Evolutionary conservation across 768 basidiomycete species (phyloP), one percentile per base, ranked within the genome.

Genomic region (Clavulina sp.): DNA sequence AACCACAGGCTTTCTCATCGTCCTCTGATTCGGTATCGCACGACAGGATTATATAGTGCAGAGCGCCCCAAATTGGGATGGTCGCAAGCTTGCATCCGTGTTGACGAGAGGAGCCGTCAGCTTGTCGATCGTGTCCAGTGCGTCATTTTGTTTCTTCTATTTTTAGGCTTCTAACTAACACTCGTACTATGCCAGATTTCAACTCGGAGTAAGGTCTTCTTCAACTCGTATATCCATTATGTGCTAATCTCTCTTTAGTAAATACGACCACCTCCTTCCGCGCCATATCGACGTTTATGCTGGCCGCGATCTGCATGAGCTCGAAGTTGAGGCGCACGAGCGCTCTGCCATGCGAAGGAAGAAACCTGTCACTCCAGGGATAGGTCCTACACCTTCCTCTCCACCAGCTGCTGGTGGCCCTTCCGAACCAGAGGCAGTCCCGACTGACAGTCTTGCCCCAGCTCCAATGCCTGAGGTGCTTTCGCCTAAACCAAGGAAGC

Each of bases 71-170:
- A 26, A 21, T 2, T 56, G 56, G 47, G 38, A 47, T 19, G 30
- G 33, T 23, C 26, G 54, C 9, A 56, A 56, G 30, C 41, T 55
- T 3, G 33, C 54, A 16, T 29, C 48, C 21, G 51, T 57, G 30
- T 28, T 44, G 19, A 31, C 38, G 2, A 50, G 50, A 38, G 47
- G 28, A 19, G 48, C 48, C 23, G 29, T 49, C 6, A 55, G 54
- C 53, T 24, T 55, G 48, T 55, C 54, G 5, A 56, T 56, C 29
- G 55, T 46, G 30, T 13, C 48, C 19, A 56, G 54, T 56, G 43
- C 7, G 44, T 23, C 19, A 9, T 7, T 51, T 49, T 9, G 24
- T 46, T 46, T 26, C 13, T 46, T 16, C 13, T 26, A 24, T 46
- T 24, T 13, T 46, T 16, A 46, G 43, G 43, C 9, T 38, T 38